These are phyloP conservation scores for Cymodocea nodosa DNA, from an alignment of 116 monocot species.

Conservation along the genomic window DNA sequence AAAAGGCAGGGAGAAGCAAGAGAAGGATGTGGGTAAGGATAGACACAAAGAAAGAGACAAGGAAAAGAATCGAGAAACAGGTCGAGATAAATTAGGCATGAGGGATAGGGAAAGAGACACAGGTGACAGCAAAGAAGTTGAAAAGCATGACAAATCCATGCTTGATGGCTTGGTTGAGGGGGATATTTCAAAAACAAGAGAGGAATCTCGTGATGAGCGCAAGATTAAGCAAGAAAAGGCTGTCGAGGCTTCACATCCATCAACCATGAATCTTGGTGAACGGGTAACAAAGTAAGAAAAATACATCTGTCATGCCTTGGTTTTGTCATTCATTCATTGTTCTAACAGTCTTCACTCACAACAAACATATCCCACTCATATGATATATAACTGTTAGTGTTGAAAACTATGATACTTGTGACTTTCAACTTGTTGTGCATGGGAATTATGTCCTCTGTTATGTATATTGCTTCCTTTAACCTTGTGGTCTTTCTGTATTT, in stretches of 20 bases:
- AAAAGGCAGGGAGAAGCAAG: constrained; percentile 6
- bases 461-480: too few relatives aligned
- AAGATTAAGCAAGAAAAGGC: neutral
- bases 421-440: too few relatives aligned
- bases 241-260: constrained; percentile 4
- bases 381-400: neutral
- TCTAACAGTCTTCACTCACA: neutral
- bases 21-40: constrained; percentile 5
- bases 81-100: neutral
- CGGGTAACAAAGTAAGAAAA: constrained; percentile 46
- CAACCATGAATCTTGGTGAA: constrained; percentile 25
- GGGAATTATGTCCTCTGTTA: too few relatives aligned
- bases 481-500: too few relatives aligned
- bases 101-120: constrained; percentile 3
- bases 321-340: neutral
- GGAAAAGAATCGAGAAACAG: constrained; percentile 7
- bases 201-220: neutral
- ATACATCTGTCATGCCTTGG: neutral
- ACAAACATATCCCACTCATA: neutral
- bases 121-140: neutral
- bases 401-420: neutral
- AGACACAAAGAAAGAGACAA: constrained; percentile 17
- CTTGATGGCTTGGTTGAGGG: constrained; percentile 1
- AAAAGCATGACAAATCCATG: neutral
- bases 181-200: neutral